phyloP scores from a whole-genome alignment of 345 rosid species.

The Brassica napus region Da-Ae NC_063448.1:6097501-6098000 shows the following conservation, averaged over 20 bases:
- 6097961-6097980: not conserved
- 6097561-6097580: not conserved
- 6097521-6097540: not conserved
- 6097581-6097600: not conserved
- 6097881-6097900: not conserved
- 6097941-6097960: not conserved
- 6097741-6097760: not conserved
- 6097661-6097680: not conserved
- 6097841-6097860: not conserved
- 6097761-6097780: not conserved
- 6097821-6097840: not conserved
- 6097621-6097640: not conserved
- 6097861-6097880: not conserved
- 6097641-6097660: not conserved
- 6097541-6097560: not conserved
- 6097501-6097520: not conserved
- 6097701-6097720: not conserved
- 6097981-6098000: not conserved
- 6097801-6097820: not conserved
- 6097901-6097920: not conserved
- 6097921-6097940: not conserved
- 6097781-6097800: not conserved
- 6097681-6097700: not conserved
- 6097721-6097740: not conserved
- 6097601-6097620: not conserved